These are phyloP conservation scores for Papilionanthe hybrid DNA, from an alignment of 116 monocot species.

Conservation along the genomic window DNA sequence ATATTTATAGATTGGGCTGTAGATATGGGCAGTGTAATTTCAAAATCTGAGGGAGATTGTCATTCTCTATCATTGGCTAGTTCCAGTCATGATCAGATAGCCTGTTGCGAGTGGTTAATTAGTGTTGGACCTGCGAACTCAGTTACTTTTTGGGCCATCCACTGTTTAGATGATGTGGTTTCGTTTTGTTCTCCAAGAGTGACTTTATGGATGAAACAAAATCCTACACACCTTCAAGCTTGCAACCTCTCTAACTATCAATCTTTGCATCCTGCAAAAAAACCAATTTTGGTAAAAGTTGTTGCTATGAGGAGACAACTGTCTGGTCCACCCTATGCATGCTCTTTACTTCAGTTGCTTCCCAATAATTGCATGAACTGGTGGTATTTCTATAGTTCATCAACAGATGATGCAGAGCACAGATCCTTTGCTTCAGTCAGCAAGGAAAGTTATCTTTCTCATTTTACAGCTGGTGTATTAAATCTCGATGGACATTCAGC, in stretches of 20 bases:
- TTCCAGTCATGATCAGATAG: conserved; percentile 36
- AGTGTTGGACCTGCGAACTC: conserved; percentile 50
- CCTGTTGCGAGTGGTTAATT: conserved; percentile 89
- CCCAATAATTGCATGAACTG: conserved; percentile 53
- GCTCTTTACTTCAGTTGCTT: conserved; percentile 74
- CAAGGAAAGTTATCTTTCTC: conserved; percentile 35
- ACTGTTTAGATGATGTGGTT: conserved; percentile 77
- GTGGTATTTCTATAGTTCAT: conserved; percentile 37
- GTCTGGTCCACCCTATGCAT: conserved; percentile 60
- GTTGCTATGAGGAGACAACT: conserved; percentile 40
- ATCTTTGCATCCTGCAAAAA: conserved; percentile 11
- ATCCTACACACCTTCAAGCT: conserved; percentile 21
- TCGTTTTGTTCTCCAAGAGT: conserved; percentile 78
- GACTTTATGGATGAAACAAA: conserved; percentile 68
- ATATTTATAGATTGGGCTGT: conserved; percentile 69
- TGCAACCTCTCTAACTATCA: conserved; percentile 11
- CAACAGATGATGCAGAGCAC: conserved; percentile 11
- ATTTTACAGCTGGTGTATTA: conserved; percentile 27
- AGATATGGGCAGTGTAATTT: conserved; percentile 40
- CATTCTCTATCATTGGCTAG: conserved; percentile 22
- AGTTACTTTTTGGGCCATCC: conserved; percentile 73
- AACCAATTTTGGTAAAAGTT: conserved; percentile 50
- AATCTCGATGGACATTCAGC: conserved; percentile 63
- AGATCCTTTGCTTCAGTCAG: conserved; percentile 8
- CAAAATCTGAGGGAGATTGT: conserved; percentile 27